Evolutionary conservation across 805 yeast species (phyloP), one percentile per base, ranked within the genome.

Genomic region (Metschnikowia shivogae): DNA sequence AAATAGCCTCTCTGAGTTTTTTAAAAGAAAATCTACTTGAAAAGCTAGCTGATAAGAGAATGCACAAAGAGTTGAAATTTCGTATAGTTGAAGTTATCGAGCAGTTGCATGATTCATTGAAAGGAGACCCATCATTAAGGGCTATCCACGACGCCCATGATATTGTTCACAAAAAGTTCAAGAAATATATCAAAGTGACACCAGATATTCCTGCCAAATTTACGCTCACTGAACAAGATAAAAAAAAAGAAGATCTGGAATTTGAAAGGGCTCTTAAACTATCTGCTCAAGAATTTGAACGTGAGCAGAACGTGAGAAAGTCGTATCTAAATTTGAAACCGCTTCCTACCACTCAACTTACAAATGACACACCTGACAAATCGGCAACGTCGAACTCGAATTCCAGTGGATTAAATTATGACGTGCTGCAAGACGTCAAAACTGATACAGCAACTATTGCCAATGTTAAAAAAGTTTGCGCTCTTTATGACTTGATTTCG

Each of bases 401-500:
- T 12, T 9, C 19, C 6, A 19, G 34, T 19, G 33, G 35, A 29
- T 9, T 28, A 17, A 26, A 22, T 17, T 6, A 29, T 37, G 6
- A 10, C 28, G n/a, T 31, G 17, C 19, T 24, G 33, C 33, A 43
- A 24, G 44, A 31, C 14, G 27, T 40, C 3, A n/a, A 8, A 10
- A 14, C 35, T 11, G 48, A 41, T 6, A 45, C 49, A 6, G 74
- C 53, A 66, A 63, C 72, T 6, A 68, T 71, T 34, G 72, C 75
- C 8, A 69, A 66, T 4, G 70, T 84, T 9, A 74, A 82, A 2
- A 77, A 82, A 50, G 98, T 92, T 1, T 76, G 84, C 39, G 97
- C 98, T 0, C 67, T 93, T 41, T 93, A 88, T 58, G 96, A 89
- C 60, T 72, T 90, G 32, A 70, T 76, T 4, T 80, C 95, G 2